phyloP scores from a whole-genome alignment of 1,284 basidiomycete species.

The Fistulina hepatica region DNA sequence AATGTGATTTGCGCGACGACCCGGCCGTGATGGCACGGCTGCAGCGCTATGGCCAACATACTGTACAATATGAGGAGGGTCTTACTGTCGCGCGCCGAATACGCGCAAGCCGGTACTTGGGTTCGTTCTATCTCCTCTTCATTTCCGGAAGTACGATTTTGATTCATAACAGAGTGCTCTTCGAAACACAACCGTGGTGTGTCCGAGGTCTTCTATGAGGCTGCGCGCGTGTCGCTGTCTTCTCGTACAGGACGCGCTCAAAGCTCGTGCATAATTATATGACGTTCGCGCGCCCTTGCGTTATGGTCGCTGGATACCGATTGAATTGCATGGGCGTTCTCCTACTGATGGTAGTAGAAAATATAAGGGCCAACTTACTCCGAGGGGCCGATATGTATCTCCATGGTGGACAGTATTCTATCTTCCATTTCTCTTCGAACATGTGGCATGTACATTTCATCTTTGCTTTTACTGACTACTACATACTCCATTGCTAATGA shows the following conservation, averaged over 20 bases:
- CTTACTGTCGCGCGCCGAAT: constrained; percentile 80
- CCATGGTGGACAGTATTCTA: too few species aligned
- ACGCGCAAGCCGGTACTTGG: constrained; percentile 85
- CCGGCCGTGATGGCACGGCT: constrained; percentile 54
- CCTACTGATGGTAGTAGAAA: too few species aligned
- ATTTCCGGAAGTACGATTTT: background rate
- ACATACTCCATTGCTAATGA: too few species aligned
- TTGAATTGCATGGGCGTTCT: too few species aligned
- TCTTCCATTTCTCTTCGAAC: too few species aligned
- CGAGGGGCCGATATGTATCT: too few species aligned
- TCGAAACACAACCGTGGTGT: constrained; percentile 94
- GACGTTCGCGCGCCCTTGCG: too few species aligned
- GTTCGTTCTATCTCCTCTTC: constrained; percentile 32
- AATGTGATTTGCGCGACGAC: constrained; percentile 90
- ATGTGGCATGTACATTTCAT: too few species aligned
- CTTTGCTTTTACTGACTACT: too few species aligned
- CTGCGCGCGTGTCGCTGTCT: constrained; percentile 72
- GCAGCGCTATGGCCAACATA: constrained; percentile 51
- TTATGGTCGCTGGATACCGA: too few species aligned
- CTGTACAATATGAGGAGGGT: constrained; percentile 86
- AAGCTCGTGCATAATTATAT: too few species aligned
- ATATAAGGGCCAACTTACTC: too few species aligned
- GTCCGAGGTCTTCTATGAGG: constrained; percentile 83
- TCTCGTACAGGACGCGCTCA: constrained; percentile 35
- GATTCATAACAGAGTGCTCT: constrained; percentile 66